Conservation (phyloP, 208 protist genomes). For the Acanthamoeba castellanii region DNA sequence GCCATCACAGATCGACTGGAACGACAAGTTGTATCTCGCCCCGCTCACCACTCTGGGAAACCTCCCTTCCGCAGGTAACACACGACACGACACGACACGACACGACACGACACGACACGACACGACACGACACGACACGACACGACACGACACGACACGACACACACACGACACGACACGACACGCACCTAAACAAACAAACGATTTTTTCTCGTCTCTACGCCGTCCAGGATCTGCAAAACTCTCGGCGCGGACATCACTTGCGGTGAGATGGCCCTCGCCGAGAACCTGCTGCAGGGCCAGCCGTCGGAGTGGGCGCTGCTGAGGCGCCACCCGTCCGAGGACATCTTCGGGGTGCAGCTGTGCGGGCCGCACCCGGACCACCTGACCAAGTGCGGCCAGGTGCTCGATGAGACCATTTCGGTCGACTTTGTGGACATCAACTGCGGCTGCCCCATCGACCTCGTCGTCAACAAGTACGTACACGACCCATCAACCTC, state of each 20-base stretch:
- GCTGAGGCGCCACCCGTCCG: slow-evolving; percentile 93
- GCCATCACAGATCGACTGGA: slow-evolving; percentile 88
- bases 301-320: slow-evolving; percentile 93
- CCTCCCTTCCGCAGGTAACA: slow-evolving; percentile 93
- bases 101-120: no score
- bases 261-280: slow-evolving; percentile 96
- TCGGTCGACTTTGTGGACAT: slow-evolving; percentile 96
- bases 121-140: no score
- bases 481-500: slow-evolving; percentile 73
- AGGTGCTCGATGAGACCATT: slow-evolving; percentile 79
- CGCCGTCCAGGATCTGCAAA: slow-evolving; percentile 91
- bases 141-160: no score
- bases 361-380: slow-evolving; percentile 78
- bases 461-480: slow-evolving; percentile 92
- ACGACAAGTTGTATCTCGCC: slow-evolving; percentile 95
- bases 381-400: slow-evolving; percentile 69
- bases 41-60: slow-evolving; percentile 99
- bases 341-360: slow-evolving; percentile 97
- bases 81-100: neutral
- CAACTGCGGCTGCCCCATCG: slow-evolving; percentile 97
- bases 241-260: slow-evolving; percentile 95
- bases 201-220: no score
- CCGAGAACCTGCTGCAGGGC: slow-evolving; percentile 91
- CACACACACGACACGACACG: no score
- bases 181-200: no score